Evolutionary conservation across 1,139 yeast species (phyloP).

Genomic region (Hemisphaericaspora xylofermentans): DNA sequence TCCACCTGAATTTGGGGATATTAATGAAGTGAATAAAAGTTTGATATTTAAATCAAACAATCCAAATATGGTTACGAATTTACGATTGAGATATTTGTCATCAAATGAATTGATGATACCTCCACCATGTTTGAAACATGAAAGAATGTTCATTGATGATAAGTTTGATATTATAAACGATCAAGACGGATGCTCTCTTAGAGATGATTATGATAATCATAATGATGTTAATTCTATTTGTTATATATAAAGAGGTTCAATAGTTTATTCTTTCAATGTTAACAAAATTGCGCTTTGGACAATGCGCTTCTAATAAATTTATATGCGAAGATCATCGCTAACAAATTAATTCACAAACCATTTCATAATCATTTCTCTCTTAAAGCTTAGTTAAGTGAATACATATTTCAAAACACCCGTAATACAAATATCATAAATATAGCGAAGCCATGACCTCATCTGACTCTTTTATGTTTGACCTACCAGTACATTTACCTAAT

Average conservation of each 20-base stretch:
- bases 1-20: not conserved
- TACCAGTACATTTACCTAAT: conserved; percentile 26
- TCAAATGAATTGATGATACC: conserved; percentile 11
- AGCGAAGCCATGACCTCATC: not conserved
- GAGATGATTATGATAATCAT: conserved; percentile 20
- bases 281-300: no score
- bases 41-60: conserved; percentile 12
- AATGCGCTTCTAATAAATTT: not conserved
- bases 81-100: conserved; percentile 10
- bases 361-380: no score
- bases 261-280: no score
- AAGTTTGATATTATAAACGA: conserved; percentile 3
- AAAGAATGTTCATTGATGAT: conserved; percentile 1
- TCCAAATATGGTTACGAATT: conserved; percentile 13
- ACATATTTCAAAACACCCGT: no score
- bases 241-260: not conserved
- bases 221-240: conserved; percentile 5
- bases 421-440: no score
- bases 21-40: conserved; percentile 3
- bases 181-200: conserved; percentile 7
- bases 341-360: no score
- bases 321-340: conserved; percentile 1
- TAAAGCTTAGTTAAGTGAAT: no score
- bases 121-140: conserved; percentile 9
- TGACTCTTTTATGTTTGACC: conserved; percentile 14